Evolutionary conservation across 345 rosid species (phyloP).

Genomic region (Acer campestre): DNA sequence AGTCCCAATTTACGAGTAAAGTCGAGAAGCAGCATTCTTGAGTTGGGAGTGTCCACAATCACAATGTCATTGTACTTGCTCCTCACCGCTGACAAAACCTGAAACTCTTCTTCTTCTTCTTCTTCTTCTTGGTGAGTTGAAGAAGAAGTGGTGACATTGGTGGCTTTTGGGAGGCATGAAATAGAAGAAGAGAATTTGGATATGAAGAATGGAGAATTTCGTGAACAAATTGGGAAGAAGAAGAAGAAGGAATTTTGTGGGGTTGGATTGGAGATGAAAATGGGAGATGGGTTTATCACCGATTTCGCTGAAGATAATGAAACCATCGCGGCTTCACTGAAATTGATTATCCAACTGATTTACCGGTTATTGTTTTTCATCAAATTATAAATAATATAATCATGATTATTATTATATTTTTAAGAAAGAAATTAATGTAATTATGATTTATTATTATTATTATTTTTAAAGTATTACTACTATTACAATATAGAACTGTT

Average conservation of each 20-base stretch:
- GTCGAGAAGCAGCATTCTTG: conserved; percentile 80
- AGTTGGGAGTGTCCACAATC: conserved; percentile 60
- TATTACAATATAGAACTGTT: no score
- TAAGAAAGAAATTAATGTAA: no score
- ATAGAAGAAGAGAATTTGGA: neutral
- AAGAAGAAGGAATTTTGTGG: neutral
- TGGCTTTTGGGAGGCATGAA: conserved; percentile 10
- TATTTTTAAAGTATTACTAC: no score
- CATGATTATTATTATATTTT: no score
- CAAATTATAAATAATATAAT: no score
- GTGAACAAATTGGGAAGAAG: neutral
- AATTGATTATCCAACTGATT: neutral
- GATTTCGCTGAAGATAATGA: neutral
- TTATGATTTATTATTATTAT: no score
- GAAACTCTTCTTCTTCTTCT: conserved; percentile 35
- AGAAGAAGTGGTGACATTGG: neutral
- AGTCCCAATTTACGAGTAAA: conserved; percentile 49
- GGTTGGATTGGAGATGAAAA: neutral
- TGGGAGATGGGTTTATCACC: neutral
- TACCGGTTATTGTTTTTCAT: neutral
- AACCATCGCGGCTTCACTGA: neutral
- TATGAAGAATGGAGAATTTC: neutral
- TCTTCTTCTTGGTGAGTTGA: conserved; percentile 33
- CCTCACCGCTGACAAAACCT: conserved; percentile 55
- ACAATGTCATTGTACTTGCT: conserved; percentile 71